A percentile compares a stretch with the other conserved stretches of the same genome.
These are phyloP conservation scores for Aspergillus fijiensis DNA, from an alignment of 2,329 filamentous ascomycete genomes.

Conservation along the genomic window DNA sequence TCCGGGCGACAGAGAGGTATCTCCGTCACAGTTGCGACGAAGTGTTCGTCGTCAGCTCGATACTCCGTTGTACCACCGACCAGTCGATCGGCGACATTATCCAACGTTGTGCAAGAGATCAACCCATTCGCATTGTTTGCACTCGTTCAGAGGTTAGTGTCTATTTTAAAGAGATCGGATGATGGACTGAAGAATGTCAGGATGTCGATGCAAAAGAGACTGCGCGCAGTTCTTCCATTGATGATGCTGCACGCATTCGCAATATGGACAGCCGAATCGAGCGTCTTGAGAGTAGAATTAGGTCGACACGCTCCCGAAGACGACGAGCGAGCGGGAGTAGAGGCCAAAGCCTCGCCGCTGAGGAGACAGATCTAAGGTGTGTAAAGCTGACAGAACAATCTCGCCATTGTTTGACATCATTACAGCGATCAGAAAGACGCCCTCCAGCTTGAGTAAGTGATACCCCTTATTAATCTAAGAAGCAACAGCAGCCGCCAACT, in stretches of 20 bases:
- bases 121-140: slow-evolving; percentile 20
- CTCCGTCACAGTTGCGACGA: slow-evolving; percentile 22
- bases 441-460: slow-evolving; percentile 9
- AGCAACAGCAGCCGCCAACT: not conserved
- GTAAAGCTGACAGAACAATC: too few relatives aligned
- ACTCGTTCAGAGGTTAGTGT: slow-evolving; percentile 20
- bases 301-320: not conserved
- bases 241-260: not conserved
- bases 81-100: slow-evolving; percentile 18
- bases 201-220: slow-evolving; percentile 15
- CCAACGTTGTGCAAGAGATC: not conserved
- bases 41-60: slow-evolving; percentile 22
- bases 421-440: slow-evolving; percentile 7
- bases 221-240: not conserved
- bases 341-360: not conserved
- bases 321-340: not conserved
- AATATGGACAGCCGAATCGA: not conserved
- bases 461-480: not conserved
- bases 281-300: not conserved
- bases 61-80: slow-evolving; percentile 21
- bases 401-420: not conserved
- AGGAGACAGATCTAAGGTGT: slow-evolving; percentile 3
- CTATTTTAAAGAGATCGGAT: not conserved
- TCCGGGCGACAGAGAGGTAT: slow-evolving; percentile 22
- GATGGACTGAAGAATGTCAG: not conserved